Evolutionary conservation across 2,329 filamentous ascomycete genomes (phyloP), one percentile per base, ranked within the genome.

Genomic region (Aspergillus eucalypticola): DNA sequence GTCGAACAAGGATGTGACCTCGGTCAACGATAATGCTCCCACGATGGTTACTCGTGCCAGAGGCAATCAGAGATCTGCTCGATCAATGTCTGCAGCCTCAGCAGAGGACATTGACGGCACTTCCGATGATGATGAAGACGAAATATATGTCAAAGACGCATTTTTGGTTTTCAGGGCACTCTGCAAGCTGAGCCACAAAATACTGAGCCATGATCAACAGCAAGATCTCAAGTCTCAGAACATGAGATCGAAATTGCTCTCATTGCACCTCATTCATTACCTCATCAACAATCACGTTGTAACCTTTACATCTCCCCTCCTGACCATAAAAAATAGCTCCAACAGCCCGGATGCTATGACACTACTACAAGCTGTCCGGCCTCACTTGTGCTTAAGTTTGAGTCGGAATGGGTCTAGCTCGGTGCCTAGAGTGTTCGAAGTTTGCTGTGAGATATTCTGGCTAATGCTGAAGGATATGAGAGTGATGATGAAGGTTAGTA

Each of bases 391-490:
- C 76, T 84, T 99, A 42, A 96, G 92, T 76, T 86, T 99, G 67
- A 97, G 93, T 58, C 87, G 94, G 55, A 99, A 99, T 73, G 96
- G 94, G 17, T 91, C 95, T 13, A 98, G 94, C 78, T 94, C 93
- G 4, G 90, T 96, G 46, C 90, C 92, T 64, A 86, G 86, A 66
- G 92, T 99, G 0, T 99, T 98, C 71, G 94, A 98, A 72, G 92
- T 98, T 44, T 94, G 91, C 74, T 93, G 91, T 69, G 95, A 99
- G 75, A 96, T 98, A 29, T 99, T 99, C 75, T 99, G 93, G 92
- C 83, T 98, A 60, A 96, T 97, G 89, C 80, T 97, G 46, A 96
- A 96, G 74, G 90, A 92, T 69, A 90, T 99, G 86, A 87, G 96
- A 62, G 90, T 95, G 2, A 90, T 93, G 64, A 90, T 99, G 77